Percentiles rank a stretch among this genome's conserved stretches.
phyloP scores from a whole-genome alignment of 1,139 yeast genomes.

The Torulaspora pretoriensis region DNA sequence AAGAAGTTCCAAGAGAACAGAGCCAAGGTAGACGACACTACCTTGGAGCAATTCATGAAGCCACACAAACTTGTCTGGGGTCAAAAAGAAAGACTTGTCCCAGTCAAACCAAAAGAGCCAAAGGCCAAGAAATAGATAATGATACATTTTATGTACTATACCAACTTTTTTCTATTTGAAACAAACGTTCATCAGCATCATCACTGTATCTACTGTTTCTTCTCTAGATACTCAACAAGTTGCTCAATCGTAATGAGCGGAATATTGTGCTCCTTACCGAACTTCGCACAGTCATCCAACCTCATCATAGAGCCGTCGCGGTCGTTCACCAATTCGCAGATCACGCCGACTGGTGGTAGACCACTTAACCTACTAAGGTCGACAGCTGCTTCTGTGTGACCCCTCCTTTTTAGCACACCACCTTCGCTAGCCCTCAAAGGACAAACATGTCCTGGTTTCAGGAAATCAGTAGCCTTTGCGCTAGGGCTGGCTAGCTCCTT shows the following conservation, averaged over 20 bases:
- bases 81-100: constrained; percentile 62
- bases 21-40: constrained; percentile 58
- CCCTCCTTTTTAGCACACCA: constrained; percentile 73
- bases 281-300: constrained; percentile 74
- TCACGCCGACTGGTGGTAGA: constrained; percentile 81
- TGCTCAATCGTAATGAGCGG: constrained; percentile 80
- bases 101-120: constrained; percentile 54
- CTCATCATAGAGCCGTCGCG: constrained; percentile 96
- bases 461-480: constrained; percentile 58
- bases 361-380: constrained; percentile 78
- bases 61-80: constrained; percentile 82
- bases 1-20: constrained; percentile 78
- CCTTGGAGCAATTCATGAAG: constrained; percentile 70
- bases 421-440: constrained; percentile 92
- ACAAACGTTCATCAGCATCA: background rate
- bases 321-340: constrained; percentile 90
- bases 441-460: constrained; percentile 89
- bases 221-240: constrained; percentile 37
- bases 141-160: constrained; percentile 12
- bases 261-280: constrained; percentile 58
- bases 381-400: constrained; percentile 98
- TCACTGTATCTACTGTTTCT: constrained; percentile 1
- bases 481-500: constrained; percentile 59
- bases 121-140: constrained; percentile 8
- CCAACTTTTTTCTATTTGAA: background rate